Evolutionary conservation across 1,284 basidiomycete genomes (phyloP).

Genomic region (Cutaneotrichosporon dermatis): DNA sequence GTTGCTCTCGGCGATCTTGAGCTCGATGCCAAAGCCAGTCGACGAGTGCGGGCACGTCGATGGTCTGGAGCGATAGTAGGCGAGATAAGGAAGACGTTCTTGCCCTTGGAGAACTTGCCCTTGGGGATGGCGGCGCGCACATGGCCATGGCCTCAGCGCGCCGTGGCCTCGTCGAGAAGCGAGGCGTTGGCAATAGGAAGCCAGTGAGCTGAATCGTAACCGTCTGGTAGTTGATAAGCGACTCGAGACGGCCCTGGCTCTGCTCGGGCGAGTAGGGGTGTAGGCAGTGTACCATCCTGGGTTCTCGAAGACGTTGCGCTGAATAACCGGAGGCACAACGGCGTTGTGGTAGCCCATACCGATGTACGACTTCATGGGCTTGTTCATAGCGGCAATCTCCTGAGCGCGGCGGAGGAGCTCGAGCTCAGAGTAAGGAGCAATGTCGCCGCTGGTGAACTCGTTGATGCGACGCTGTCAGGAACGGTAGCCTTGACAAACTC

Average conservation of each 20-base stretch:
- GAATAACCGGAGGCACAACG: conserved; percentile 85
- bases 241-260: conserved; percentile 74
- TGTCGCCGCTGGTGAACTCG: conserved; percentile 52
- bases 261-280: conserved; percentile 63
- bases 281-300: conserved; percentile 98
- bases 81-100: conserved; percentile 80
- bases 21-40: conserved; percentile 79
- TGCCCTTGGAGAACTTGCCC: conserved; percentile 60
- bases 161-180: conserved; percentile 84
- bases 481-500: conserved; percentile 76
- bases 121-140: conserved; percentile 46
- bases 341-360: conserved; percentile 97
- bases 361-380: conserved; percentile 84
- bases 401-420: conserved; percentile 74
- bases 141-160: conserved; percentile 68
- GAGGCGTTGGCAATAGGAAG: conserved; percentile 93
- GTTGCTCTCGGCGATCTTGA: conserved; percentile 57
- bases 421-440: conserved; percentile 76
- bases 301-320: conserved; percentile 94
- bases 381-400: conserved; percentile 72
- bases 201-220: conserved; percentile 92
- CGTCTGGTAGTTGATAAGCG: conserved; percentile 93
- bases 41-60: conserved; percentile 77
- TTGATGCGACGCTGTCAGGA: conserved; percentile 72
- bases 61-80: conserved; percentile 75